phyloP scores from a whole-genome alignment of 352 stramenopile species.

The Phytophthora brassicae region DNA sequence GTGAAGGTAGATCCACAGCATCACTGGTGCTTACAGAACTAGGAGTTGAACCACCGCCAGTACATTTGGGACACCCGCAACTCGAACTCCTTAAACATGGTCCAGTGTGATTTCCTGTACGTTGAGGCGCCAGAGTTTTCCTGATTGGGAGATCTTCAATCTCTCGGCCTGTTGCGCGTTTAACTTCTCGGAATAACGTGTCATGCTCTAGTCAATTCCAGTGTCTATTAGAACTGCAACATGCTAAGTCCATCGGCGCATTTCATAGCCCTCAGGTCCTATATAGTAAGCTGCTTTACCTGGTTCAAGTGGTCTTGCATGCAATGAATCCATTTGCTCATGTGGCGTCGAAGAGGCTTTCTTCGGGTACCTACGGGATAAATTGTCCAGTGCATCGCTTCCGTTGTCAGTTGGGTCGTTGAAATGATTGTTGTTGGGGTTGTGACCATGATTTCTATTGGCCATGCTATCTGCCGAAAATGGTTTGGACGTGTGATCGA shows the following conservation, averaged over 20 bases:
- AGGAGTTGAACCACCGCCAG: slow-evolving; percentile 19
- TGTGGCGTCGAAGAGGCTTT: slow-evolving; percentile 36
- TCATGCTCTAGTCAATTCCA: slow-evolving; percentile 71
- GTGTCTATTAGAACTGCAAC: slow-evolving; percentile 29
- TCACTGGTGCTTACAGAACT: slow-evolving; percentile 11
- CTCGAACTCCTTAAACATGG: slow-evolving; percentile 74
- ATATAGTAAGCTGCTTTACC: slow-evolving; percentile 28
- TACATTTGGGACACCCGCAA: slow-evolving; percentile 67
- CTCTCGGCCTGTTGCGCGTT: slow-evolving; percentile 65
- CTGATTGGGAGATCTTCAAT: slow-evolving; percentile 68
- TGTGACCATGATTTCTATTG: slow-evolving; percentile 35
- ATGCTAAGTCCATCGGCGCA: neutral
- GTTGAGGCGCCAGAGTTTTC: slow-evolving; percentile 20
- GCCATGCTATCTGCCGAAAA: slow-evolving; percentile 23
- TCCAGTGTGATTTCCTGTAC: slow-evolving; percentile 34
- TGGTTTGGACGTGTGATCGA: slow-evolving; percentile 34
- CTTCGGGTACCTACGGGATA: slow-evolving; percentile 67
- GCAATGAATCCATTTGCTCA: slow-evolving; percentile 22
- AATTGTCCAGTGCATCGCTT: slow-evolving; percentile 59
- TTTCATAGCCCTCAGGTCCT: neutral
- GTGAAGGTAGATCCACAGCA: slow-evolving; percentile 29
- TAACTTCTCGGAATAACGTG: slow-evolving; percentile 81
- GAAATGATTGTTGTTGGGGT: slow-evolving; percentile 67
- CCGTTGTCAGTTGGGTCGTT: slow-evolving; percentile 22
- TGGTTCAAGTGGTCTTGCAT: slow-evolving; percentile 44